A percentile compares a stretch with the other conserved stretches of the same genome.
Conservation (phyloP, 345 rosid species). For the Isatis tinctoria region DNA sequence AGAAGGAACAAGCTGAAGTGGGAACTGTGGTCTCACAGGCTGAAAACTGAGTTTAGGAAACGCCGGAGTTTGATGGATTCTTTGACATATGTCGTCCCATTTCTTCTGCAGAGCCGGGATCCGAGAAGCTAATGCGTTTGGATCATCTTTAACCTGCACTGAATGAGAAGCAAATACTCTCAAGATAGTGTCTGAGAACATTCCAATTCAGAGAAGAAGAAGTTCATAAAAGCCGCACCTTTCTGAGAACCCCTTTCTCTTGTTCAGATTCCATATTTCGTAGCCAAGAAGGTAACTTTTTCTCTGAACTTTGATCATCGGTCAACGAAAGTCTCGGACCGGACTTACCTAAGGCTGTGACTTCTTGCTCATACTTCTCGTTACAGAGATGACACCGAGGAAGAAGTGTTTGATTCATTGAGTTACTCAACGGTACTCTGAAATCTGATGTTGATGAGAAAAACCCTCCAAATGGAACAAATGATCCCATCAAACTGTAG, state of each 20-base stretch:
- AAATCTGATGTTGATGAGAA: slow-evolving; percentile 53
- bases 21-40: slow-evolving; percentile 30
- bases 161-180: slow-evolving; percentile 38
- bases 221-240: slow-evolving; percentile 37
- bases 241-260: slow-evolving; percentile 30
- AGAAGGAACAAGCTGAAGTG: slow-evolving; percentile 29
- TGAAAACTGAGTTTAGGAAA: slow-evolving; percentile 34
- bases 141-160: slow-evolving; percentile 60
- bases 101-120: slow-evolving; percentile 44
- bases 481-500: slow-evolving; percentile 72
- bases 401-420: slow-evolving; percentile 21
- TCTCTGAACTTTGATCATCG: slow-evolving; percentile 40
- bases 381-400: slow-evolving; percentile 54
- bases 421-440: slow-evolving; percentile 33
- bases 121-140: slow-evolving; percentile 32
- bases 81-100: slow-evolving; percentile 55
- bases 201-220: not conserved
- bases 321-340: slow-evolving; percentile 29
- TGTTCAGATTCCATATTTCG: slow-evolving; percentile 36
- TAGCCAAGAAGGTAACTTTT: slow-evolving; percentile 46
- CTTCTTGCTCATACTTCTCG: slow-evolving; percentile 61
- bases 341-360: slow-evolving; percentile 34
- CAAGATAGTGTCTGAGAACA: slow-evolving; percentile 25
- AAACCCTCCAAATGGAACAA: slow-evolving; percentile 75
- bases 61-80: slow-evolving; percentile 44